These are phyloP conservation scores for Solanum clarkiae DNA, from an alignment of 257 asterid genomes.

Conservation along the genomic window DNA sequence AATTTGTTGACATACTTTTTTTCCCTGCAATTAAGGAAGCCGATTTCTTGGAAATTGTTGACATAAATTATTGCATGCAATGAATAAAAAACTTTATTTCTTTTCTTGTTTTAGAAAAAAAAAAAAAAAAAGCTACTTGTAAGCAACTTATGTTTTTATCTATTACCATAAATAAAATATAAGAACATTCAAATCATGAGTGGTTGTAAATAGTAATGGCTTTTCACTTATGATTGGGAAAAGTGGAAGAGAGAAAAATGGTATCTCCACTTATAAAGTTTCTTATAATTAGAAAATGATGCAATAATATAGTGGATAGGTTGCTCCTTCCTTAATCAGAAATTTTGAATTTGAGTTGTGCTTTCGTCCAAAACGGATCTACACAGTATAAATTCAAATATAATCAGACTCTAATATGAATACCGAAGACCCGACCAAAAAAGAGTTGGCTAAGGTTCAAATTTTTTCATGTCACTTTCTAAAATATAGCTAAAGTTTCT, in stretches of 20 bases:
- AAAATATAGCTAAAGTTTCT: too few species aligned
- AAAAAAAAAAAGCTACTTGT: neutral
- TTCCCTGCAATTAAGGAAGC: neutral
- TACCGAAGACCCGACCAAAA: too few species aligned
- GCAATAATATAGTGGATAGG: too few species aligned
- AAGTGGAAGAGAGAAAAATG: neutral
- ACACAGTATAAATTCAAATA: too few species aligned
- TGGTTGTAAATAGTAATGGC: neutral
- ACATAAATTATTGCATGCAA: too few species aligned
- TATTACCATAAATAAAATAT: neutral
- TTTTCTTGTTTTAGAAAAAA: neutral
- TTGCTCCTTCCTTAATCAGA: rapidly evolving
- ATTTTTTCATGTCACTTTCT: too few species aligned
- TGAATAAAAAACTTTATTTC: neutral
- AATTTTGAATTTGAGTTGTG: too few species aligned
- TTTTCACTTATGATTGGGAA: neutral
- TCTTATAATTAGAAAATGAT: neutral
- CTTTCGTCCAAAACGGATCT: rapidly evolving
- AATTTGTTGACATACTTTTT: neutral
- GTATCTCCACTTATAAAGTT: neutral
- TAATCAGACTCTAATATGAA: too few species aligned
- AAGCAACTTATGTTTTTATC: neutral
- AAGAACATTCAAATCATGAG: neutral
- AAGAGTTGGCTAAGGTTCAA: too few species aligned
- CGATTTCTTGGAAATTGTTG: neutral